Base-by-base conservation (phyloP, 495 filamentous ascomycete species). In the Podospora pseudoanserina region DNA sequence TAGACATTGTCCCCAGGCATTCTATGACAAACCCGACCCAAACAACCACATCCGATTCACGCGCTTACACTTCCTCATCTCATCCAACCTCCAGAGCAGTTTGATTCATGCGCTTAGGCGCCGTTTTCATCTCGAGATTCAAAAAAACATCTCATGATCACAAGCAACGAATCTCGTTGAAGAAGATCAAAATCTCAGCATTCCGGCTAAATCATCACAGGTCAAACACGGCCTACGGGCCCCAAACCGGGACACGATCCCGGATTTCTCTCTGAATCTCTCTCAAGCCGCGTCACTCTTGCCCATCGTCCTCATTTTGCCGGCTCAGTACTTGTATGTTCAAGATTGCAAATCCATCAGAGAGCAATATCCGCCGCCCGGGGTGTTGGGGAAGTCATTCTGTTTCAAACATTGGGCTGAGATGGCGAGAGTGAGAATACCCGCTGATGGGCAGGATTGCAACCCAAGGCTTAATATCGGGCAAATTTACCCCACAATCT, bases 401-500 rank as follows among this genome's bases (percentile, higher is more conserved):
- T 49, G 39, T 49, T 16, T 49, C 39, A 49, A 49, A 49, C 39
- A 49, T 49, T 49, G 39, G 39, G 39, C 39, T 49, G 39, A 49
- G 39, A 49, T 49, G 39, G 39, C 15, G 39, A 49, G 13, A 49
- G 39, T 16, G 39, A 49, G 39, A 49, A 58, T 58, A 58, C 15
- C 56, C 56, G 56, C 13, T 20, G n/a, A 58, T 7, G 56, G 56
- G 6, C n/a, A 49, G 39, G 55, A 26, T 20, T 19, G 55, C 18
- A 58, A 58, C 55, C 55, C 55, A 58, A 2, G 5, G 55, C 5
- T 26, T 27, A 61, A 61, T 61, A 28, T 61, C 59, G 23, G 16
- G 23, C 16, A n/a, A 32, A 28, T 61, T 32, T 61, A 61, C 59
- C 59, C 59, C 59, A 61, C 59, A 61, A 32, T 32, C 15, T 49